Evolutionary conservation across 176 grass and related monocot species (phyloP).

Genomic region (Zoysia pacifica): DNA sequence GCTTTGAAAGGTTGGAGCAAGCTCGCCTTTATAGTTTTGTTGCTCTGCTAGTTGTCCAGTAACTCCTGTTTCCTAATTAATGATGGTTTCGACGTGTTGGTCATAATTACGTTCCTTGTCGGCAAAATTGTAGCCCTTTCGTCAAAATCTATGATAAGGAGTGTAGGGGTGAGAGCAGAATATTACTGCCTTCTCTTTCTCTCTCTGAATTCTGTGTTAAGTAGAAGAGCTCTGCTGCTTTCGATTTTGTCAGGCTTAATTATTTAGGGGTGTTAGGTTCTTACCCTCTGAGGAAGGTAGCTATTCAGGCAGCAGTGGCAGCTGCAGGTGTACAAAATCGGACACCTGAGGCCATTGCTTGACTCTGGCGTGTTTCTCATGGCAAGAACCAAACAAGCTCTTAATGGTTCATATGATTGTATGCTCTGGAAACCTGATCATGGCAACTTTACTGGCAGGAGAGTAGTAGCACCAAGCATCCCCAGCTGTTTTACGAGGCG

Average conservation of each 20-base stretch:
- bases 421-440: constrained; percentile 15
- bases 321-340: too few relatives aligned
- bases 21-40: constrained; percentile 6
- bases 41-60: not conserved
- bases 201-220: not conserved
- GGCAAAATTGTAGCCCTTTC: not conserved
- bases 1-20: not conserved
- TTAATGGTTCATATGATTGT: not conserved
- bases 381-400: too few relatives aligned
- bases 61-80: not conserved
- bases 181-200: not conserved
- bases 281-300: too few relatives aligned
- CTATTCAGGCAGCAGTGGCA: too few relatives aligned
- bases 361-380: too few relatives aligned
- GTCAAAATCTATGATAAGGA: constrained; percentile 5
- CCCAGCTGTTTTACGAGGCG: constrained; percentile 79
- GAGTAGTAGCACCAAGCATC: constrained; percentile 63
- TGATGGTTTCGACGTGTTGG: constrained; percentile 26
- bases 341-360: too few relatives aligned
- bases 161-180: not conserved
- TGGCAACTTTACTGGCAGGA: constrained; percentile 45
- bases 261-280: not conserved
- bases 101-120: constrained; percentile 20
- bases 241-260: not conserved
- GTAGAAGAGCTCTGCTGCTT: constrained; percentile 6